Percentiles rank a stretch among this genome's conserved stretches.
Conservation (phyloP, 2,329 filamentous ascomycete species). For the Paecilomyces sp. region DNA sequence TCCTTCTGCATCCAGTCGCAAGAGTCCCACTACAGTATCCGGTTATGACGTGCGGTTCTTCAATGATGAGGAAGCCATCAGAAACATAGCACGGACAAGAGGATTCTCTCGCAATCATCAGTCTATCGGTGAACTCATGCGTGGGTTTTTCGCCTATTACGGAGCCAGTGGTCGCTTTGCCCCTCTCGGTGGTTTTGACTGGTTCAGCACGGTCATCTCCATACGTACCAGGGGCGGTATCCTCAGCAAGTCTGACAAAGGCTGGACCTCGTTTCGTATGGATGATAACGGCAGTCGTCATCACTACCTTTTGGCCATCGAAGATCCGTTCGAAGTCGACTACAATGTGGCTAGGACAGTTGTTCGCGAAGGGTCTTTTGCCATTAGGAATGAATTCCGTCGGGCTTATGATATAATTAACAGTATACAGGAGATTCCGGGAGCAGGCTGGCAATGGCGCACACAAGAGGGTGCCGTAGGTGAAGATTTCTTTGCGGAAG, state of each 20-base stretch:
- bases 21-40: slow-evolving; percentile 42
- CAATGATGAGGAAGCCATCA: slow-evolving; percentile 65
- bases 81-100: slow-evolving; percentile 49
- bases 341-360: slow-evolving; percentile 88
- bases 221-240: slow-evolving; percentile 65
- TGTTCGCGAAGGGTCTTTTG: slow-evolving; percentile 71
- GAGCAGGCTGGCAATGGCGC: slow-evolving; percentile 15
- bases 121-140: slow-evolving; percentile 62
- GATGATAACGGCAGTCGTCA: slow-evolving; percentile 67
- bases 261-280: slow-evolving; percentile 74
- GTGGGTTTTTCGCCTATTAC: slow-evolving; percentile 86
- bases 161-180: slow-evolving; percentile 55
- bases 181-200: slow-evolving; percentile 59
- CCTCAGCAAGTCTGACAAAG: slow-evolving; percentile 67
- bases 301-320: slow-evolving; percentile 80
- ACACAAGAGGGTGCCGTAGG: slow-evolving; percentile 11
- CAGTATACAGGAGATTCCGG: slow-evolving; percentile 34
- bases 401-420: slow-evolving; percentile 68
- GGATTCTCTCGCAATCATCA: slow-evolving; percentile 63
- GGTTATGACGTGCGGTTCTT: slow-evolving; percentile 71
- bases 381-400: slow-evolving; percentile 77
- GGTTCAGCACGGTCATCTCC: slow-evolving; percentile 73
- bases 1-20: slow-evolving; percentile 29
- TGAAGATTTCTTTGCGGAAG: slow-evolving; percentile 19
- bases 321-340: slow-evolving; percentile 82